Base-by-base conservation (phyloP, 1,139 yeast genomes). In the Scheffersomyces parashehatae region DNA sequence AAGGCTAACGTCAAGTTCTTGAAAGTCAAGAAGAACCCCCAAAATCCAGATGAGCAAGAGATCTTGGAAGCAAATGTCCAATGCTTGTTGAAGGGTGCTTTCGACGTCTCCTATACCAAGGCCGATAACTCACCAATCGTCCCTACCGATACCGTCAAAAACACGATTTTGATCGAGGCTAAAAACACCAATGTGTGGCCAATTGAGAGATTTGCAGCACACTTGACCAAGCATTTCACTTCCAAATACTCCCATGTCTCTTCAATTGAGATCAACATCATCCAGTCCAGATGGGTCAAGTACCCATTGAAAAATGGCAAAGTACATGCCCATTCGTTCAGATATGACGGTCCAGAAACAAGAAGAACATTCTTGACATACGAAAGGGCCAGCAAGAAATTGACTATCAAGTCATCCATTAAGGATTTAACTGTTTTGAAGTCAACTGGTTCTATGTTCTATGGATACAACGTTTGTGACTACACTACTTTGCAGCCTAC, bases 361-460 rank as follows among this genome's bases (percentile, higher is more conserved):
- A 83, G 88, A 65, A 71, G 77, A 47, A 79, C 83, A 20, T 66
- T 68, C 42, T 77, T 88, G 57, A 74, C 74, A 49, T 83, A 80
- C 63, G 65, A 73, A 54, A 69, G 64, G 58, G 57, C 64, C 41
- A 60, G 75, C 40, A 77, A 77, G 34, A 76, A 77, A 45, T 81
- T 82, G 65, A 59, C 64, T 30, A 66, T 90, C 52, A 64, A 73
- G n/a, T 85, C 95, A 3, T 83, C 91, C 29, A 77, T 90, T 58
- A 83, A 85, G 65, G 95, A 86, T 56, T 77, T 90, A 60, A 88
- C 95, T 8, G 95, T 90, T 28, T 82, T 90, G 63, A 90, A 90
- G 68, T 85, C 95, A 35, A 90, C 97, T n/a, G 95, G 95, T 20
- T 88, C 97, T 29, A 88, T 87, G 87, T 90, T 90, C 72, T 83